Conservation (phyloP, 2,329 filamentous ascomycete species). For the Phaeosphaeria sp. region DNA sequence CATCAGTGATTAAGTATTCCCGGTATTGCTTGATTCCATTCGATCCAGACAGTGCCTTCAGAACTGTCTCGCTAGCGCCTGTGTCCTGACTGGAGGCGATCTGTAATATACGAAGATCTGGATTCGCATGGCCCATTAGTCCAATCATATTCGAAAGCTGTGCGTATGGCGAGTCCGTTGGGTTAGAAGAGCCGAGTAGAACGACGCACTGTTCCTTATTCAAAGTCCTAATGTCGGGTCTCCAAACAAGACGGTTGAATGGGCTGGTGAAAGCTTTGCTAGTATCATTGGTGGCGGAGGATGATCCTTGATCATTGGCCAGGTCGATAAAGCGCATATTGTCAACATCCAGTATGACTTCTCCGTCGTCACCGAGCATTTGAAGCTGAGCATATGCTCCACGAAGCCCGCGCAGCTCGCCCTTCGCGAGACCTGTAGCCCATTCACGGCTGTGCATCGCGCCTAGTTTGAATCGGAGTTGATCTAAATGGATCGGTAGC, state of each 20-base stretch:
- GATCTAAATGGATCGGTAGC: background rate
- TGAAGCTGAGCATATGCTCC: background rate
- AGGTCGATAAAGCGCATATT: background rate
- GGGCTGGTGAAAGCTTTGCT: background rate
- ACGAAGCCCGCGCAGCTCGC: background rate
- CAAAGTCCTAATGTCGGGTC: background rate
- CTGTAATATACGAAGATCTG: slow-evolving; percentile 43
- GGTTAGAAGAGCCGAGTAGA: background rate
- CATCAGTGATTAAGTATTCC: slow-evolving; percentile 25
- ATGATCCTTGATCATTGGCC: background rate
- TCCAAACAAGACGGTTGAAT: background rate
- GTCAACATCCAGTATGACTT: background rate
- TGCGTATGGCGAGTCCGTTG: slow-evolving; percentile 4
- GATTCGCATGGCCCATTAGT: slow-evolving; percentile 46
- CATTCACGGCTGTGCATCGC: background rate
- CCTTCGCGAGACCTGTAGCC: background rate
- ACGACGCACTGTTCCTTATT: background rate
- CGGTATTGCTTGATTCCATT: slow-evolving; percentile 12
- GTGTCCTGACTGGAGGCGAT: slow-evolving; percentile 23
- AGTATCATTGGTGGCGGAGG: background rate
- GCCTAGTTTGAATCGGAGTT: background rate
- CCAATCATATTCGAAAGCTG: slow-evolving; percentile 36
- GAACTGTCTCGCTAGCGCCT: slow-evolving; percentile 6
- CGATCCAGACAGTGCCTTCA: background rate
- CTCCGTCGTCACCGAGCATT: background rate